Percentiles rank a stretch among this genome's conserved stretches.
These are phyloP conservation scores for Purshia tridentata DNA, from an alignment of 306 rosid genomes.

Conservation along the genomic window DNA sequence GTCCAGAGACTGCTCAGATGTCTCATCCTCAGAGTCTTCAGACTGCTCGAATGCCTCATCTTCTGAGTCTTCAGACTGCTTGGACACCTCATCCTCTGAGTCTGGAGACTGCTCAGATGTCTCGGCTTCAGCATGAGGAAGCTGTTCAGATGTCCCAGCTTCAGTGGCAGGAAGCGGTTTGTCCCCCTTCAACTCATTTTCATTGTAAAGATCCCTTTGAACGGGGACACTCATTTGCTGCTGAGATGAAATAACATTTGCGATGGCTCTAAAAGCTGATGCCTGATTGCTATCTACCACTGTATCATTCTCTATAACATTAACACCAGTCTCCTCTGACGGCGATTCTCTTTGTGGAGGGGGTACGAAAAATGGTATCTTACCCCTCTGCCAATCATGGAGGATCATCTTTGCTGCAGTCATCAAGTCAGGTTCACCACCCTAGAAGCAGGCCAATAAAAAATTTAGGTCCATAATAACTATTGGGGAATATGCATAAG, in stretches of 20 bases:
- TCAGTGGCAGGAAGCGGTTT: constrained; percentile 24
- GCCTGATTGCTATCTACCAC: constrained; percentile 50
- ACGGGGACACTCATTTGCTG: constrained; percentile 70
- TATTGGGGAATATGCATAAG: background rate
- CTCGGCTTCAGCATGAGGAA: constrained; percentile 17
- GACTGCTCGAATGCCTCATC: background rate
- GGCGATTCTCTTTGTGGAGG: constrained; percentile 58
- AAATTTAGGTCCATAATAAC: background rate
- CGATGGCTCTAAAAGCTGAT: constrained; percentile 81
- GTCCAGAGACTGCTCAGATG: background rate
- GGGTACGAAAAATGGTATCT: constrained; percentile 78
- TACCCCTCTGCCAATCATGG: constrained; percentile 98
- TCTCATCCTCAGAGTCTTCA: background rate
- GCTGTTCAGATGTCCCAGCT: constrained; percentile 8
- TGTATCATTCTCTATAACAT: constrained; percentile 39
- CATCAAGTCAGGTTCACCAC: constrained; percentile 90
- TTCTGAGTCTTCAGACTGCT: background rate
- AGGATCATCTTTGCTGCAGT: constrained; percentile 93
- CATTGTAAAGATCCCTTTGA: constrained; percentile 66
- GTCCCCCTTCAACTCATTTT: constrained; percentile 52
- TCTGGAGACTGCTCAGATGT: constrained; percentile 5
- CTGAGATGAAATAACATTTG: constrained; percentile 72
- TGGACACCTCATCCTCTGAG: background rate
- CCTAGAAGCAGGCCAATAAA: constrained; percentile 38
- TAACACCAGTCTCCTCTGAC: constrained; percentile 43